Base-by-base conservation (phyloP, 352 stramenopile genomes). In the Globisporangium emineosum region DNA sequence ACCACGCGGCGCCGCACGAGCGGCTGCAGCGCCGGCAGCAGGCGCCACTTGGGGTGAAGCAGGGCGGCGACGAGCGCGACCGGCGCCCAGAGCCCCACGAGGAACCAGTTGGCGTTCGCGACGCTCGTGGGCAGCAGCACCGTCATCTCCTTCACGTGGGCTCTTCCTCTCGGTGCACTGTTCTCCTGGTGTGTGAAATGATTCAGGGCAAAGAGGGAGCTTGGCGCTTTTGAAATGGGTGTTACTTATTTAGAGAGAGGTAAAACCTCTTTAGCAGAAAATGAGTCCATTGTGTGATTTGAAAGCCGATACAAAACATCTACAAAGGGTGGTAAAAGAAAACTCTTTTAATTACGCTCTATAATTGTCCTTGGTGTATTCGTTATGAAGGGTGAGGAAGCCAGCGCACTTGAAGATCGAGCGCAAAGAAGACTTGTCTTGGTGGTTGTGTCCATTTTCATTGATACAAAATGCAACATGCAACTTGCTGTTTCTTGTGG, bases 81-180 rank as follows among this genome's bases (percentile, higher is more conserved):
- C 1, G 73, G 66, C 13, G 65, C 52, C 7, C 37, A 53, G 13
- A 78, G 33, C 33, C 73, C 71, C 56, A 86, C n/a, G 21, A 92
- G 71, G 66, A 88, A 89, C 68, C 83, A 79, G 69, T 92, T 92
- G 55, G 79, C 70, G 55, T 83, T 68, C 15, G 83, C 83, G 52
- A 92, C 68, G 66, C 82, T 83, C 33, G 76, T 77, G 12, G 83
- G 81, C 37, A 91, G 67, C 65, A 90, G 68, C 69, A 91, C 83
- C 27, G 83, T 91, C 83, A 91, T 91, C 17, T 19, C n/a, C 15
- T 33, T 47, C 3, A 5, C 9, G 7, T 19, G 35, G 19, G 35
- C 35, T 42, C 2, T 42, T 12, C 3, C 10, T 30, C 17, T 29
- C 43, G 52, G 7, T 30, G 19, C n/a, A n/a, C n/a, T n/a, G n/a